These are phyloP conservation scores for Pythium guiyangense DNA, from an alignment of 352 stramenopile species.

Conservation along the genomic window DNA sequence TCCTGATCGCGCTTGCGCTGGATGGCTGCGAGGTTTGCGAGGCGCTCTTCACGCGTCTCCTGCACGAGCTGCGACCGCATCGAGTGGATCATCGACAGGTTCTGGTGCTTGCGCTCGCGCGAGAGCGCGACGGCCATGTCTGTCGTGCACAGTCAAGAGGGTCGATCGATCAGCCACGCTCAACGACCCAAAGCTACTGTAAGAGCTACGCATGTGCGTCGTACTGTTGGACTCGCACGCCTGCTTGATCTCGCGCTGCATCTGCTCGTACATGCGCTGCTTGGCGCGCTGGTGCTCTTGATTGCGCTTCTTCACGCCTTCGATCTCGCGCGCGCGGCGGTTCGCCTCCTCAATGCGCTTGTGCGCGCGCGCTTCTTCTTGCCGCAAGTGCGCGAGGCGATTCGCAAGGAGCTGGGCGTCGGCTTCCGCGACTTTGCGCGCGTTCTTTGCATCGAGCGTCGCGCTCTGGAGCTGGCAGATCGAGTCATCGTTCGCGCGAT, in stretches of 20 bases:
- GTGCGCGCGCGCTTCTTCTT: constrained; percentile 49
- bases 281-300: constrained; percentile 43
- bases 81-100: constrained; percentile 28
- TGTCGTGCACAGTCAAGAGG: constrained; percentile 1
- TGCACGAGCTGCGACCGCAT: constrained; percentile 50
- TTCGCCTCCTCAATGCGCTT: constrained; percentile 72
- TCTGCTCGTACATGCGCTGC: constrained; percentile 41
- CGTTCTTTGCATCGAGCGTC: constrained; percentile 62
- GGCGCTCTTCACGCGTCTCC: constrained; percentile 39
- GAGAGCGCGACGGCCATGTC: constrained; percentile 24
- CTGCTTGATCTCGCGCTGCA: constrained; percentile 46
- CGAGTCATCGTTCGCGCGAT: constrained; percentile 20
- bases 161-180: neutral
- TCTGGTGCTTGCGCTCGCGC: constrained; percentile 38
- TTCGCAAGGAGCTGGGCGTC: constrained; percentile 62
- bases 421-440: constrained; percentile 44
- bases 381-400: constrained; percentile 50
- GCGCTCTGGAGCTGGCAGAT: constrained; percentile 40
- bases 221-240: constrained; percentile 52
- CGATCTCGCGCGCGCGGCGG: constrained; percentile 50
- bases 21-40: constrained; percentile 38
- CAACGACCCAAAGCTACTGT: too few relatives aligned
- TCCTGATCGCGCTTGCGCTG: constrained; percentile 35
- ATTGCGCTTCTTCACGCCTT: constrained; percentile 58
- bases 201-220: neutral